Base-by-base conservation (phyloP, 2,329 filamentous ascomycete species). In the Ophiostoma sp. region DNA sequence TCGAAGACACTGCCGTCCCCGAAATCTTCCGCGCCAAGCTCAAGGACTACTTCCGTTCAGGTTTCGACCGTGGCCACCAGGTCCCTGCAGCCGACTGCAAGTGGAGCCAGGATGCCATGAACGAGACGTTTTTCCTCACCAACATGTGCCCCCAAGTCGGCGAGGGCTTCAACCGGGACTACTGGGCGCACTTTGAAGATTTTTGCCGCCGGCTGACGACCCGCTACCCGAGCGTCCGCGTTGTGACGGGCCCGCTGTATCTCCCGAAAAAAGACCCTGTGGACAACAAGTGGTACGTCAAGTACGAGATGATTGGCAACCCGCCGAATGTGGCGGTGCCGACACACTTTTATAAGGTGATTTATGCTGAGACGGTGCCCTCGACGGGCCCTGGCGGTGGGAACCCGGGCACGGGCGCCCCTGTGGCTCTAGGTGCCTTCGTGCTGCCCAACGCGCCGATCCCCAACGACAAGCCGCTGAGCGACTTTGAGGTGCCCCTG, bases 91-190 rank as follows among this genome's bases (percentile, higher is more conserved):
- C 96, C 55, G 96, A 99, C 83, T 93, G 93, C 73, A 97, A 97
- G 84, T 99, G 96, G 95, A 93, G 91, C 76, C 96, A 99, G 83
- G 82, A 88, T 48, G 95, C 96, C 76, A 97, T 99, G 94, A 90
- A 99, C 83, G 93, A 93, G 73, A 99, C 96, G 2, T 99, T 99
- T 80, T 91, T 90, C 79, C 88, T 99, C 72, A 92, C 88, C 80
- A 99, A 99, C 85, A 99, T 99, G 95, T 97, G 95, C 80, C 96
- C 96, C 42, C 96, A 99, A 84, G 96, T 99, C 39, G 96, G 96
- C 77, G 94, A 98, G 80, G 96, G 96, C 74, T 99, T 99, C 87
- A 99, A 99, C 85, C 89, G 96, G 70, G 96, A 99, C 84, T 99
- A 99, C 88, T 99, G 96, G 96, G 93, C 96, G 50, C 96, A 99